Evolutionary conservation across 2,329 filamentous ascomycete genomes (phyloP).

Genomic region (Pestalotiopsis sp.): DNA sequence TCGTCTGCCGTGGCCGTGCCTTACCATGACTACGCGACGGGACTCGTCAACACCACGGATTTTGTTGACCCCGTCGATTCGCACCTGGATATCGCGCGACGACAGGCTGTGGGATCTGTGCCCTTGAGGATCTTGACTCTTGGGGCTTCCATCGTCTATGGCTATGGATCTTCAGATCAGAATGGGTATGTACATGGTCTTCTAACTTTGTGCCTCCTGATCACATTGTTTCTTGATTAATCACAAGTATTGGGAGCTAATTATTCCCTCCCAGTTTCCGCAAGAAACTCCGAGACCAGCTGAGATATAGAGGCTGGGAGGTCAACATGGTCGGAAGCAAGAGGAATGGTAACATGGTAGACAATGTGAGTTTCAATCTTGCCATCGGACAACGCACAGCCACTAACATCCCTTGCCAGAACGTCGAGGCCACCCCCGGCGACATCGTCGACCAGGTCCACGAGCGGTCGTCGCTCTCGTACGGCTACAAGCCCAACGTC

Average conservation of each 20-base stretch:
- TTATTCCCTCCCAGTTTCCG: constrained; percentile 16
- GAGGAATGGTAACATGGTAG: constrained; percentile 22
- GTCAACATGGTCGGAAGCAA: constrained; percentile 31
- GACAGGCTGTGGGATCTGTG: neutral
- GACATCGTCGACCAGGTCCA: constrained; percentile 19
- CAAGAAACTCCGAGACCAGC: constrained; percentile 22
- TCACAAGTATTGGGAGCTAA: neutral
- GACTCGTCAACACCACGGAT: neutral
- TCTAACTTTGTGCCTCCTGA: neutral
- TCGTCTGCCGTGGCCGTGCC: neutral
- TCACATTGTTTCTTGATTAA: neutral
- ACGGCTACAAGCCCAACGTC: constrained; percentile 21
- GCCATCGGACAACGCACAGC: neutral
- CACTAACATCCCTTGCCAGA: neutral
- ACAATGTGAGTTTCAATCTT: constrained; percentile 23
- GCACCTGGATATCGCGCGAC: neutral
- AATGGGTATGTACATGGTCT: constrained; percentile 26
- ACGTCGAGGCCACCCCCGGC: constrained; percentile 20
- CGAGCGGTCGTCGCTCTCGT: neutral
- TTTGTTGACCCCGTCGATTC: neutral
- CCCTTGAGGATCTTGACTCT: constrained; percentile 13
- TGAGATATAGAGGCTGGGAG: constrained; percentile 23
- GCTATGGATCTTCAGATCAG: constrained; percentile 41
- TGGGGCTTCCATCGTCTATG: constrained; percentile 16
- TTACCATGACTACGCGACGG: neutral